phyloP scores from a whole-genome alignment of 768 basidiomycete genomes.

The Auriscalpium orientale region DNA sequence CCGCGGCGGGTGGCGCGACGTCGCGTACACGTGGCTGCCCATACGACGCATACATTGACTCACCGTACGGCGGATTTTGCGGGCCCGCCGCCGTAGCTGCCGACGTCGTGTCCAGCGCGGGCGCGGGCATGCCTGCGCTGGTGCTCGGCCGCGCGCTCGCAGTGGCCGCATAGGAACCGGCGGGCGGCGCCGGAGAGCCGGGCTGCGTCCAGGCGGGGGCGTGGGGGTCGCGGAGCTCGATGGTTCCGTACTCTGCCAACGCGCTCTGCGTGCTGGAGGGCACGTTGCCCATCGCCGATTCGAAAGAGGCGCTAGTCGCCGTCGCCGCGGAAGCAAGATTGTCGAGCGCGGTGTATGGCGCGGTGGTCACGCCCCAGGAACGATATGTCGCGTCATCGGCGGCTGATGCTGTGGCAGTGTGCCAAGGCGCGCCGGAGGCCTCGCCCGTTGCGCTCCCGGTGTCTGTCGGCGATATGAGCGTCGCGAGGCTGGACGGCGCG shows the following conservation, averaged over 20 bases:
- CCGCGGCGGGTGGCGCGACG: constrained; percentile 18
- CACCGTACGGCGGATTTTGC: constrained; percentile 8
- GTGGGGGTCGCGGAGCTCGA: constrained; percentile 10
- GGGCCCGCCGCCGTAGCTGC: neutral
- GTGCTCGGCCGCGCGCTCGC: too few species aligned
- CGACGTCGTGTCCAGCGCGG: neutral
- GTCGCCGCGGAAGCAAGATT: too few species aligned
- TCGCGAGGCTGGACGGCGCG: constrained; percentile 1
- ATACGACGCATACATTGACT: constrained; percentile 18
- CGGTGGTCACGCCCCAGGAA: too few species aligned
- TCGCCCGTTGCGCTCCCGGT: too few species aligned
- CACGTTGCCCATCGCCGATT: neutral
- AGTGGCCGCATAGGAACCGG: constrained; percentile 6
- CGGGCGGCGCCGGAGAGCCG: constrained; percentile 6
- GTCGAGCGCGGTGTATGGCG: too few species aligned
- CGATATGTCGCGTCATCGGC: neutral
- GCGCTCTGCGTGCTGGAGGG: neutral
- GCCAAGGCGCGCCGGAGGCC: neutral
- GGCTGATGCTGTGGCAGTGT: constrained; percentile 2
- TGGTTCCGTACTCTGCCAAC: constrained; percentile 1
- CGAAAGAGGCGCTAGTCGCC: too few species aligned
- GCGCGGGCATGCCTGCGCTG: too few species aligned
- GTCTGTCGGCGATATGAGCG: neutral
- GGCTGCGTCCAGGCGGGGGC: constrained; percentile 11
- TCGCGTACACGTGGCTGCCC: constrained; percentile 17